These are phyloP conservation scores for Albugo laibachii DNA, from an alignment of 352 stramenopile genomes.

Conservation along the genomic window DNA sequence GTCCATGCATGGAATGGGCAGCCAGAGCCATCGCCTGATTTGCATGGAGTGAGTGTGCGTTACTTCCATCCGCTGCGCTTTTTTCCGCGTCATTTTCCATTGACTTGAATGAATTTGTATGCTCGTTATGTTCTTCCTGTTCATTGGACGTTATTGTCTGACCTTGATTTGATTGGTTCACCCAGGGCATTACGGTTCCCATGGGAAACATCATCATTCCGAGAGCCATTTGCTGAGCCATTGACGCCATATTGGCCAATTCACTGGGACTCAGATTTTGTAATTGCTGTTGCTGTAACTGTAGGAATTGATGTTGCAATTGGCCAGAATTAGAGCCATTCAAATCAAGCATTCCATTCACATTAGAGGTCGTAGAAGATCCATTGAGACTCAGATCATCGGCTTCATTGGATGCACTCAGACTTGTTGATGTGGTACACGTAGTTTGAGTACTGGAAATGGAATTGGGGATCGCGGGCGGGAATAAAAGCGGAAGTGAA, in stretches of 20 bases:
- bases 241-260: slow-evolving; percentile 16
- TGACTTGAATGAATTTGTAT: neutral
- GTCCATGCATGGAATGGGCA: slow-evolving; percentile 1
- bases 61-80: neutral
- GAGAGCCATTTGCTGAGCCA: slow-evolving; percentile 49
- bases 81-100: neutral
- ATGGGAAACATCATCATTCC: slow-evolving; percentile 19
- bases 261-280: slow-evolving; percentile 38
- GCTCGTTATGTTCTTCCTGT: slow-evolving; percentile 1
- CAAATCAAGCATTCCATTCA: slow-evolving; percentile 1
- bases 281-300: slow-evolving; percentile 24
- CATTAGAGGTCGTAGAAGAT: slow-evolving; percentile 24
- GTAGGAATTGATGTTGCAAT: slow-evolving; percentile 41
- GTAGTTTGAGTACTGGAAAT: too few species aligned
- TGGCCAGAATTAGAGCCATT: slow-evolving; percentile 9
- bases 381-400: slow-evolving; percentile 12
- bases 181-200: slow-evolving; percentile 62
- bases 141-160: slow-evolving; percentile 19
- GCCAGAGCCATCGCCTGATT: neutral
- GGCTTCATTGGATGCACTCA: too few species aligned
- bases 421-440: too few species aligned
- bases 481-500: too few species aligned
- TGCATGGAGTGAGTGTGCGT: neutral
- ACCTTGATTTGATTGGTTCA: slow-evolving; percentile 12
- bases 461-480: too few species aligned